Percentiles rank a stretch among this genome's conserved stretches.
phyloP scores from a whole-genome alignment of 768 basidiomycete genomes.

The Obba rivulosa region DNA sequence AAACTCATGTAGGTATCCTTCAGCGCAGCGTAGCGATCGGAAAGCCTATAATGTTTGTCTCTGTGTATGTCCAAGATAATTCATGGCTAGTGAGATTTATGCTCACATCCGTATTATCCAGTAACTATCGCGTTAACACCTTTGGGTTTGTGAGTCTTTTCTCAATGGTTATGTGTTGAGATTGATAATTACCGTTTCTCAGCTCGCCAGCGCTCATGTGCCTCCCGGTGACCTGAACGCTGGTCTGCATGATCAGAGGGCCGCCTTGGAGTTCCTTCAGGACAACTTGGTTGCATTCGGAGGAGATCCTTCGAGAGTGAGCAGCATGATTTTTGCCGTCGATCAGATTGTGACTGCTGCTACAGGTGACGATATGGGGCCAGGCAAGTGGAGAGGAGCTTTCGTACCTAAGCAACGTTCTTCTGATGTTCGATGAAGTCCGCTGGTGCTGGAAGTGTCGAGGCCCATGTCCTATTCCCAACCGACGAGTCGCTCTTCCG shows the following conservation, averaged over 20 bases:
- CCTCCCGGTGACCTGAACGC: slow-evolving; percentile 41
- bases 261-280: slow-evolving; percentile 55
- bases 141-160: slow-evolving; percentile 47
- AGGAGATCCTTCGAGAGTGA: slow-evolving; percentile 35
- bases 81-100: not conserved
- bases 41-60: slow-evolving; percentile 56
- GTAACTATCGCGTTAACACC: slow-evolving; percentile 54
- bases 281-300: slow-evolving; percentile 58
- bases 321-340: slow-evolving; percentile 16
- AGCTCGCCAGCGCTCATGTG: slow-evolving; percentile 44
- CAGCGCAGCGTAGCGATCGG: slow-evolving; percentile 38
- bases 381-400: slow-evolving; percentile 28
- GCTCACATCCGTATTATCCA: slow-evolving; percentile 12
- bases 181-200: slow-evolving; percentile 8
- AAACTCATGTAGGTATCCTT: slow-evolving; percentile 35
- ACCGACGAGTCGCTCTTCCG: slow-evolving; percentile 36
- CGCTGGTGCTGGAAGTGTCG: slow-evolving; percentile 46
- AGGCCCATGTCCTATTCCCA: slow-evolving; percentile 43
- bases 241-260: slow-evolving; percentile 42
- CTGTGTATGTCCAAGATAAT: slow-evolving; percentile 8
- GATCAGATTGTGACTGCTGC: slow-evolving; percentile 19
- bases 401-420: no score
- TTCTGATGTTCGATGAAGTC: slow-evolving; percentile 29
- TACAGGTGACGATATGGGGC: slow-evolving; percentile 46
- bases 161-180: not conserved